These are phyloP conservation scores for Galerina sulciceps DNA, from an alignment of 768 basidiomycete species.

Conservation along the genomic window DNA sequence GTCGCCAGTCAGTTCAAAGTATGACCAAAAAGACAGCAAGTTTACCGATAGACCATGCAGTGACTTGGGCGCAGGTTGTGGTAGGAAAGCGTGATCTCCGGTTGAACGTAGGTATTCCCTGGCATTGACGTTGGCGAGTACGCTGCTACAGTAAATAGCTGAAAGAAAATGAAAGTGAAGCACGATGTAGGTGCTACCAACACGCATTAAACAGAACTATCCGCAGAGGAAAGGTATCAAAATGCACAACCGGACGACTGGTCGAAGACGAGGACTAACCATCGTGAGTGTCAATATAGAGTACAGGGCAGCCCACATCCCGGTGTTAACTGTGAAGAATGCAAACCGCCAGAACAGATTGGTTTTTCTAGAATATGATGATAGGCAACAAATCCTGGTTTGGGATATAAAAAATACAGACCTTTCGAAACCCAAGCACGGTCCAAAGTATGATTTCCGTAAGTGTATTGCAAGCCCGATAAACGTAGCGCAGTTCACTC, in stretches of 20 bases:
- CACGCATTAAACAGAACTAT: background rate
- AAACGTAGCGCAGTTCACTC: background rate
- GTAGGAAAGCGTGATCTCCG: background rate
- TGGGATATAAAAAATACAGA: background rate
- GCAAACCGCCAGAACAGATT: background rate
- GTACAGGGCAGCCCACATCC: background rate
- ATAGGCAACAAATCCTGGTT: background rate
- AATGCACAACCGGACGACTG: background rate
- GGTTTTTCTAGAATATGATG: background rate
- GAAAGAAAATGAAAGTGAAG: constrained; percentile 2
- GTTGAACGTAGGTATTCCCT: background rate
- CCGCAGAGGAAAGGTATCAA: no score
- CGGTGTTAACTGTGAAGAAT: background rate
- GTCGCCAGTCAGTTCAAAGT: background rate
- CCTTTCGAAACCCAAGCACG: background rate
- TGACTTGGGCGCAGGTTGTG: background rate
- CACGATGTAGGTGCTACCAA: constrained; percentile 1
- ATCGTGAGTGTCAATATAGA: background rate
- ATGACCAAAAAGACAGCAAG: background rate
- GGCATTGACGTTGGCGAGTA: background rate
- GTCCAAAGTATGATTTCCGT: background rate
- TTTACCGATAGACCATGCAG: background rate
- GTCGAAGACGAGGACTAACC: background rate
- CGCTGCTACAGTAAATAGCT: background rate
- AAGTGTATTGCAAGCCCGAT: background rate